Conservation (phyloP, 2,329 filamentous ascomycete species). For the Tolypocladium tropicale region DNA sequence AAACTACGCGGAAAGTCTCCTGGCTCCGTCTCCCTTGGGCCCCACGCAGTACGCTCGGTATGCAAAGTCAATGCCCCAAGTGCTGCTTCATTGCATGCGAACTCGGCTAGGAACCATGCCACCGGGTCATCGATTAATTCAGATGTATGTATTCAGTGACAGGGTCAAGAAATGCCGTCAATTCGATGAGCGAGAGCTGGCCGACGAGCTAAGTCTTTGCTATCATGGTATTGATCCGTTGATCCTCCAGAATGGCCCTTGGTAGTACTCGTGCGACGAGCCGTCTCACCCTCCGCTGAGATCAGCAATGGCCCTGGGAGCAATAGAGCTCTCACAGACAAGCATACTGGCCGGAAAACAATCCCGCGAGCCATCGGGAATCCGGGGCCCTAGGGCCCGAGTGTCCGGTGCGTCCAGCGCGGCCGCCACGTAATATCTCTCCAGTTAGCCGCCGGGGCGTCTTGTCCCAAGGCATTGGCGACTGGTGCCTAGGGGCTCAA, state of each 20-base stretch:
- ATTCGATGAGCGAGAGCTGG: neutral
- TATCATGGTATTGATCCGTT: neutral
- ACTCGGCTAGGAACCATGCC: neutral
- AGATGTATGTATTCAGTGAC: no score
- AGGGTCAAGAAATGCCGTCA: neutral
- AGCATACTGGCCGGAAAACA: neutral
- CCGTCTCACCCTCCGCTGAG: neutral
- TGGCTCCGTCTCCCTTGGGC: neutral
- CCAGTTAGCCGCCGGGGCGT: neutral
- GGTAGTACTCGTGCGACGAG: neutral
- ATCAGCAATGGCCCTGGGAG: neutral
- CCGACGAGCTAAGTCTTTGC: neutral
- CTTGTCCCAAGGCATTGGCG: neutral
- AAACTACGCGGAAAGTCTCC: neutral
- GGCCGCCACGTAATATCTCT: no score
- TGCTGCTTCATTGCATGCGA: neutral
- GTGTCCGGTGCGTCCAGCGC: neutral
- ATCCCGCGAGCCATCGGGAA: neutral
- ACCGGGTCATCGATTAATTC: neutral
- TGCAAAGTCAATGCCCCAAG: neutral
- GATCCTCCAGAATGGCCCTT: neutral
- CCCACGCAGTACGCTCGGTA: neutral
- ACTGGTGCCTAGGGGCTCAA: neutral
- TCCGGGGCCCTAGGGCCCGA: neutral
- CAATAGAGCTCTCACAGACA: neutral